These are phyloP conservation scores for Taphrina populina DNA, from an alignment of 1,139 yeast species.

Conservation along the genomic window DNA sequence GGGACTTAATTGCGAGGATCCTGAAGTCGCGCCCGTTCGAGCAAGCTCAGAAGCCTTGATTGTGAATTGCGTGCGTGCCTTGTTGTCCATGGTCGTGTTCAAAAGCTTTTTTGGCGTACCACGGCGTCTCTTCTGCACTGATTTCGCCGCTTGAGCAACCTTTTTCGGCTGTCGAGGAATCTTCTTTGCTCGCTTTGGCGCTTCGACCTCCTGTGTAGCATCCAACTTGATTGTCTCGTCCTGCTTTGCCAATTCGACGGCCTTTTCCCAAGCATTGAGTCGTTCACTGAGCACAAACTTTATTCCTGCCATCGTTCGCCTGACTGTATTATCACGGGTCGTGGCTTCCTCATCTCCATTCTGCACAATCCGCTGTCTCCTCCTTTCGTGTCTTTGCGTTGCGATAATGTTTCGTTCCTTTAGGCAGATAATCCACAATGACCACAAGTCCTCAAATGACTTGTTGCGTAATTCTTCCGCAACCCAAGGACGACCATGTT, in stretches of 20 bases:
- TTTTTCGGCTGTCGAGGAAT: too few species aligned
- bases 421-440: constrained; percentile 81
- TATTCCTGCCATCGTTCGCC: constrained; percentile 37
- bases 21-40: too few species aligned
- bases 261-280: constrained; percentile 33
- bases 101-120: too few species aligned
- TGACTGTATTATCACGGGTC: constrained; percentile 28
- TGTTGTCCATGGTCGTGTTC: background rate
- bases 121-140: too few species aligned
- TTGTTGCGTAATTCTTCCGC: constrained; percentile 86
- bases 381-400: constrained; percentile 63
- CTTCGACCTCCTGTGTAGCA: too few species aligned
- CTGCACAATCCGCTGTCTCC: constrained; percentile 38
- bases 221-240: constrained; percentile 16
- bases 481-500: constrained; percentile 73
- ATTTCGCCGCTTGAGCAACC: too few species aligned
- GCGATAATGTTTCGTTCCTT: constrained; percentile 78
- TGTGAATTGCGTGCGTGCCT: constrained; percentile 2
- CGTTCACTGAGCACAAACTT: constrained; percentile 37
- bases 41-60: constrained; percentile 12
- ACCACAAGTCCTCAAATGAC: constrained; percentile 86
- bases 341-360: constrained; percentile 9
- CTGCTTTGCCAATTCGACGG: constrained; percentile 33
- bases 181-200: too few species aligned
- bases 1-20: too few species aligned